A percentile compares a stretch with the other conserved stretches of the same genome.
Evolutionary conservation across 2,329 filamentous ascomycete genomes (phyloP).

Genomic region (Fusarium sp.): DNA sequence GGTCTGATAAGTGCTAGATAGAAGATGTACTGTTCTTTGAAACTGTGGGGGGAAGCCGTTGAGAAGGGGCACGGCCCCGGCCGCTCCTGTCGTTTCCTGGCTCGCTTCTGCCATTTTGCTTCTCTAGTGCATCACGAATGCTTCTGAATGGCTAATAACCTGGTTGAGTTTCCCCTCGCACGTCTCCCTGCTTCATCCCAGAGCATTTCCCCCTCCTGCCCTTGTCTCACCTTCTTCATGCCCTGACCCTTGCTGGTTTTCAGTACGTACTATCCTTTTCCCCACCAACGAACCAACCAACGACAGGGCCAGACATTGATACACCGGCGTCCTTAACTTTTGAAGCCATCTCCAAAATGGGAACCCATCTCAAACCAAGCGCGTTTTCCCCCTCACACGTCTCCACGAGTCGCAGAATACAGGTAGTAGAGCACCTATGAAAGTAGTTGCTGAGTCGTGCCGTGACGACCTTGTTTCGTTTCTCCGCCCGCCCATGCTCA

Average conservation of each 20-base stretch:
- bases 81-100: constrained; percentile 45
- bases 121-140: constrained; percentile 34
- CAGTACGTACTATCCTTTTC: constrained; percentile 26
- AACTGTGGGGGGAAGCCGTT: constrained; percentile 45
- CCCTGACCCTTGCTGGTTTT: constrained; percentile 35
- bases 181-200: constrained; percentile 37
- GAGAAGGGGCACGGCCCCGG: constrained; percentile 47
- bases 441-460: constrained; percentile 33
- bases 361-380: constrained; percentile 29
- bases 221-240: constrained; percentile 39
- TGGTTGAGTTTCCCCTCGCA: constrained; percentile 26
- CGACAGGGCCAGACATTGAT: constrained; percentile 43
- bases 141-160: constrained; percentile 27
- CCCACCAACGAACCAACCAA: constrained; percentile 46
- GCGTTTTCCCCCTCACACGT: constrained; percentile 26
- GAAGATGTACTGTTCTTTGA: constrained; percentile 18
- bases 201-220: constrained; percentile 36
- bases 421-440: constrained; percentile 5
- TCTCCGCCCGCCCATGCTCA: constrained; percentile 7
- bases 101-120: constrained; percentile 34
- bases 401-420: constrained; percentile 25
- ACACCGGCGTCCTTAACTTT: constrained; percentile 39
- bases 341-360: constrained; percentile 46
- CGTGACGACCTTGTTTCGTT: constrained; percentile 23
- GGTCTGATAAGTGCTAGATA: constrained; percentile 27